Base-by-base conservation (phyloP, 805 yeast species). In the Candida corydali region DNA sequence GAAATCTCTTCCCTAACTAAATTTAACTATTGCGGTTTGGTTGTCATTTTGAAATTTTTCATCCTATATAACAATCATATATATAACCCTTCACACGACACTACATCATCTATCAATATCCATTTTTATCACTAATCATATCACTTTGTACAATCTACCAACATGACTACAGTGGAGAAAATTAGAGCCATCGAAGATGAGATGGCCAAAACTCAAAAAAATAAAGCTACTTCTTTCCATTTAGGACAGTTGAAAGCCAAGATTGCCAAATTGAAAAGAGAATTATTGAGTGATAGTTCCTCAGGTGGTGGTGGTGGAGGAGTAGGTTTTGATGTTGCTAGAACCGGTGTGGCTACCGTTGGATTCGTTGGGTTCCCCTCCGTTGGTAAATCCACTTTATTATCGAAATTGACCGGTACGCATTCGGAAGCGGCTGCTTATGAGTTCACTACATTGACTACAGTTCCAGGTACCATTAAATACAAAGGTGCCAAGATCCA, bases 311-410 rank as follows among this genome's bases (percentile, higher is more conserved):
- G 96, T 24, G 95, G 93, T 40, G 86, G 77, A 15, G 97, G 98
- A 45, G 78, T 76, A 16, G 98, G 98, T 6, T 93, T 93, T 63
- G 99, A 93, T 67, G 98, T 93, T 30, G 95, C 96, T n/a, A 79
- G 96, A 61, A 91, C 97, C 0, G 99, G 99, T 64, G 96, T 86
- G 10, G 97, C 96, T 3, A 79, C 95, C 7, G 94, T 93, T 36
- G 99, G 98, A 8, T 93, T 89, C 57, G 96, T 93, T 29, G 99
- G 99, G 3, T 93, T 93, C 58, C 99, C 99, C 1, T 89, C 98
- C 1, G 98, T 93, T 3, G 93, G 93, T 22, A 85, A 85, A 53
- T 79, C 86, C 7, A 93, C 99, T 1, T 65, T 93, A 41, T 73
- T 93, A 48, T 79, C 86, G 19, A 84, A 86, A 59, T 67, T 93